phyloP scores from a whole-genome alignment of 495 filamentous ascomycete genomes.

The Thermochaetoides thermophila region DNA sequence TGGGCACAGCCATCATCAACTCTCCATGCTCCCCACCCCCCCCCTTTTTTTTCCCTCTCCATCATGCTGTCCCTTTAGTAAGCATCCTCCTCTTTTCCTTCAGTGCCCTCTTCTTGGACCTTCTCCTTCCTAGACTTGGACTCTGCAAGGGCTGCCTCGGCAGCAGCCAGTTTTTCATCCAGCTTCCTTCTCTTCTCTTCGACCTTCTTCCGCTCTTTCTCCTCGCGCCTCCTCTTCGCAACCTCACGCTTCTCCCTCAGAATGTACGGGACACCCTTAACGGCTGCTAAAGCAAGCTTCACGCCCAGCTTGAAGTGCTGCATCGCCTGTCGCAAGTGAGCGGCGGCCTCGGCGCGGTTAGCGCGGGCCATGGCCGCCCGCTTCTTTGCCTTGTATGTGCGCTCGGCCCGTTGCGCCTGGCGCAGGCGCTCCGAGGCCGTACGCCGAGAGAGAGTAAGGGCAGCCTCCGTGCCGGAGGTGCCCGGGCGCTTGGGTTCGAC shows the following conservation, averaged over 20 bases:
- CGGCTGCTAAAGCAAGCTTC: conserved; percentile 5
- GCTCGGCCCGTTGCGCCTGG: conserved; percentile 17
- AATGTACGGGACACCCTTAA: conserved; percentile 9
- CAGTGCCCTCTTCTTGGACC: not conserved
- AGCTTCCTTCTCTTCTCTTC: conserved; percentile 7
- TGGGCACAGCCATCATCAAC: not conserved
- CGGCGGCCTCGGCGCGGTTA: conserved; percentile 13
- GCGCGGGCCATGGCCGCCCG: conserved; percentile 13
- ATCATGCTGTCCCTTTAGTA: not conserved
- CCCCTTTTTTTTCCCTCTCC: not conserved
- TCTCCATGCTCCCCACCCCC: not conserved
- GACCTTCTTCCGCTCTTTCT: conserved; percentile 9
- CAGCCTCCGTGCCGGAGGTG: conserved; percentile 18
- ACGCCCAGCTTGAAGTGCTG: conserved; percentile 13
- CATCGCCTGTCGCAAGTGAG: conserved; percentile 12
- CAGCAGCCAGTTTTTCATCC: conserved; percentile 4
- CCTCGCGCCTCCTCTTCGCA: conserved; percentile 1
- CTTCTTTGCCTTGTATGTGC: conserved; percentile 16
- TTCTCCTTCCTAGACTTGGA: too few relatives aligned
- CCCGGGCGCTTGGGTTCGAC: conserved; percentile 8
- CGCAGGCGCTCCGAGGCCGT: conserved; percentile 12
- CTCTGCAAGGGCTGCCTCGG: not conserved
- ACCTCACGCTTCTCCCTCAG: conserved; percentile 7
- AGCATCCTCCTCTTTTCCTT: not conserved
- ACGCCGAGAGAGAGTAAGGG: conserved; percentile 13